Evolutionary conservation across 345 rosid genomes (phyloP).

Genomic region (Gossypium bickii): DNA sequence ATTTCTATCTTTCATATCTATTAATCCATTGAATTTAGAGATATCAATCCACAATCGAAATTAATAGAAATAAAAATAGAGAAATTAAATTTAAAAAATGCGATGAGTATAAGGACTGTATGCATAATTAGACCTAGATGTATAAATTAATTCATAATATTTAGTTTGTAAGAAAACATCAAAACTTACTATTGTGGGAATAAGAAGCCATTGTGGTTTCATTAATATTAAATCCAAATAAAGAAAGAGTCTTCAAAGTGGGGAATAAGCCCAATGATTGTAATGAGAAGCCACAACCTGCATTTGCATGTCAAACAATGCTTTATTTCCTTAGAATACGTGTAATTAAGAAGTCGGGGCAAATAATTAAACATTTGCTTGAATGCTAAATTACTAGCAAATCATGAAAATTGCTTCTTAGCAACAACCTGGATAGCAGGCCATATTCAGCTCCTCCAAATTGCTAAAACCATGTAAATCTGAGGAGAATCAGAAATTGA

Average conservation of each 20-base stretch:
- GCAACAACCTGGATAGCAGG: neutral
- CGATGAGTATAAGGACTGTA: too few relatives aligned
- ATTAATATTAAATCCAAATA: fast-evolving
- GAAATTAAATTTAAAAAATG: too few relatives aligned
- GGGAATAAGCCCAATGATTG: neutral
- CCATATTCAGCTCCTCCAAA: neutral
- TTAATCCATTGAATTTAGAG: neutral
- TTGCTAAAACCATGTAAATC: neutral
- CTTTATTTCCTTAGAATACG: neutral
- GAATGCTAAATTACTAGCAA: too few relatives aligned
- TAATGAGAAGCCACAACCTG: neutral
- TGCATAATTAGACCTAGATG: too few relatives aligned
- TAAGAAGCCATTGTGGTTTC: neutral
- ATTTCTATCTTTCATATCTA: neutral
- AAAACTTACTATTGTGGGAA: neutral
- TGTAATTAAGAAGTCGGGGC: neutral
- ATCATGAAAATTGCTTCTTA: too few relatives aligned
- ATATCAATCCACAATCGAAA: too few relatives aligned
- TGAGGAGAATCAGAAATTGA: neutral
- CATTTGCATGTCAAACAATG: neutral
- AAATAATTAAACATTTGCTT: too few relatives aligned
- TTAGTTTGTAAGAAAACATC: neutral
- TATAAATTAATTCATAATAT: too few relatives aligned
- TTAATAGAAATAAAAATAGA: too few relatives aligned
- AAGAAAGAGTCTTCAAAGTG: neutral